A percentile compares a stretch with the other conserved stretches of the same genome.
phyloP scores from a whole-genome alignment of 1,284 basidiomycete species.

The Melampsora americana region DNA sequence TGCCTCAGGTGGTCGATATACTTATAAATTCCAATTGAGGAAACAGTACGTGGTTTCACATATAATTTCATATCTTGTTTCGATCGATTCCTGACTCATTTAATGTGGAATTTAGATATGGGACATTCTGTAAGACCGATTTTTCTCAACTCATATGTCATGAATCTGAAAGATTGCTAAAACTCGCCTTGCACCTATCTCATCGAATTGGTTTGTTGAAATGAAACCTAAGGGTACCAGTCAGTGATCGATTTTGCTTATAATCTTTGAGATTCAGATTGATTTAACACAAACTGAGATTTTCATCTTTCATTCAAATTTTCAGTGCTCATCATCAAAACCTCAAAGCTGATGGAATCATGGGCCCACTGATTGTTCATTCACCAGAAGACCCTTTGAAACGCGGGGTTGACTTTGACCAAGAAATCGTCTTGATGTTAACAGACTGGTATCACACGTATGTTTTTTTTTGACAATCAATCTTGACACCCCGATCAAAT shows the following conservation, averaged over 20 bases:
- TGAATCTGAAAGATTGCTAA: background rate
- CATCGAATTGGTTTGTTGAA: background rate
- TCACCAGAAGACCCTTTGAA: slow-evolving; percentile 50
- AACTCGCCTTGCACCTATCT: background rate
- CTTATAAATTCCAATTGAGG: slow-evolving; percentile 35
- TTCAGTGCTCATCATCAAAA: slow-evolving; percentile 5
- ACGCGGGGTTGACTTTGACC: slow-evolving; percentile 51
- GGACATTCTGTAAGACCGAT: background rate
- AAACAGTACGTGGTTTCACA: slow-evolving; percentile 18
- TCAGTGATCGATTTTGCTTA: background rate
- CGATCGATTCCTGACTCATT: background rate
- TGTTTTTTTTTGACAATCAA: slow-evolving; percentile 45
- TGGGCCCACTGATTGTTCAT: slow-evolving; percentile 50
- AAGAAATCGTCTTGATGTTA: slow-evolving; percentile 53
- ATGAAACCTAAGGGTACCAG: slow-evolving; percentile 2
- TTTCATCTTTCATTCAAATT: background rate
- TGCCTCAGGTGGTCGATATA: slow-evolving; percentile 24
- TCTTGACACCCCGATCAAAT: background rate
- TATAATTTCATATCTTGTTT: background rate
- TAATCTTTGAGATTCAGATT: background rate
- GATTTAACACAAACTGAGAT: background rate
- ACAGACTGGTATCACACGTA: slow-evolving; percentile 57
- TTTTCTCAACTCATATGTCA: background rate
- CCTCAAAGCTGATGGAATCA: slow-evolving; percentile 6
- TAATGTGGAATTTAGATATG: background rate